Base-by-base conservation (phyloP, 805 yeast species). In the Candida peoriensis region DNA sequence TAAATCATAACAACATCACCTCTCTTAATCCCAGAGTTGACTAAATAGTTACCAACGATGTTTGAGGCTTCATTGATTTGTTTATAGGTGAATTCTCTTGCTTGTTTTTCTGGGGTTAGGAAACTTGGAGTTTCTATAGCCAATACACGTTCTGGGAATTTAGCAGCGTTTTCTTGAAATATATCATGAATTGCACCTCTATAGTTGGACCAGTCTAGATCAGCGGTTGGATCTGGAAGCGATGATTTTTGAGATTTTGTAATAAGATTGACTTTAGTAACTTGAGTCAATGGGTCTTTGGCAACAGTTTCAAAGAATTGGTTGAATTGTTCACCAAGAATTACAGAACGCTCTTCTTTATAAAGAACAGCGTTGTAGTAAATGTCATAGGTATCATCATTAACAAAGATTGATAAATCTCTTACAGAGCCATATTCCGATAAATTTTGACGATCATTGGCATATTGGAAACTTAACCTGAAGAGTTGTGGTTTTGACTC, bases 1-100 rank as follows among this genome's bases (percentile, higher is more conserved):
- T 93, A 93, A 48, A 94, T 89, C 95, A 89, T 89, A 13, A 93
- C 97, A 13, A 93, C 87, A 58, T 93, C 97, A 37, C 97, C 98
- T 52, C 83, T 71, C 44, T 75, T 68, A 50, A 93, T 81, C 11
- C 97, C 97, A 6, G 81, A 76, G 18, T 72, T 63, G 38, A 85
- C 79, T 50, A 93, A 70, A 53, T 86, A 83, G 61, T 93, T 90
- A 23, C 96, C 97, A 13, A 93, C 89, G 20, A 88, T 72, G 53
- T 94, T 93, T 11, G 97, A 87, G 2, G 97, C 90, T 58, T 86
- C 83, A 58, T 93, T 79, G 51, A 93, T 90, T 57, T 90, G 96
- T 50, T 67, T 68, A 59, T 93, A 93, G 23, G 83, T 77, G 68
- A 90, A 93, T 13, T 74, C 63, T 43, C 97, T 75, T 32, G 87